Conservation (phyloP, 164 flowering plant genomes). For the Stephania japonica region DNA sequence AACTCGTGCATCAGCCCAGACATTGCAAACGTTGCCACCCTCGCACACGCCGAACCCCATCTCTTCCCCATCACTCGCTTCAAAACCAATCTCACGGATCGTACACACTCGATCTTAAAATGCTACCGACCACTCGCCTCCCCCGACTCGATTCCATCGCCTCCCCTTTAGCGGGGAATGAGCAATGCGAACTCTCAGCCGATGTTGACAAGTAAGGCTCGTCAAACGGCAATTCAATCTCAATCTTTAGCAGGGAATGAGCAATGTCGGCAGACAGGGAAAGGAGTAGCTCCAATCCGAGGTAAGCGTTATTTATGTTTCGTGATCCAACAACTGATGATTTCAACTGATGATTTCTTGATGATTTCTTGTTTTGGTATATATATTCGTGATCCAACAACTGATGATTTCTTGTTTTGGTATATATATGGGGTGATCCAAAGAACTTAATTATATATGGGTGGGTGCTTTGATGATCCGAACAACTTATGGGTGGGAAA, state of each 20-base stretch:
- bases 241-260: slow-evolving; percentile 25
- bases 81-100: slow-evolving; percentile 13
- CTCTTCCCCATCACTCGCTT: slow-evolving; percentile 12
- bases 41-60: slow-evolving; percentile 19
- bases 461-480: no score
- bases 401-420: no score
- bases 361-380: no score
- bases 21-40: slow-evolving; percentile 23
- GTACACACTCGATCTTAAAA: slow-evolving; percentile 41
- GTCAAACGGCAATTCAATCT: slow-evolving; percentile 49
- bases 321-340: no score
- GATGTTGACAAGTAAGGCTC: slow-evolving; percentile 50
- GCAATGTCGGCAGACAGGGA: slow-evolving; percentile 20
- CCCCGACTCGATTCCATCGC: slow-evolving; percentile 21
- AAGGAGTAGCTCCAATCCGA: slow-evolving; percentile 22
- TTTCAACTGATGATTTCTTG: no score
- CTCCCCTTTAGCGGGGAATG: no score
- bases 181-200: slow-evolving; percentile 52
- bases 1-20: slow-evolving; percentile 43
- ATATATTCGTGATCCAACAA: no score
- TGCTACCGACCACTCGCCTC: no score
- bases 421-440: no score
- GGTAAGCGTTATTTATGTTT: no score
- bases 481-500: no score
- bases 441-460: no score